phyloP scores from a whole-genome alignment of 805 yeast genomes.

The Starmerella roubikii region DNA sequence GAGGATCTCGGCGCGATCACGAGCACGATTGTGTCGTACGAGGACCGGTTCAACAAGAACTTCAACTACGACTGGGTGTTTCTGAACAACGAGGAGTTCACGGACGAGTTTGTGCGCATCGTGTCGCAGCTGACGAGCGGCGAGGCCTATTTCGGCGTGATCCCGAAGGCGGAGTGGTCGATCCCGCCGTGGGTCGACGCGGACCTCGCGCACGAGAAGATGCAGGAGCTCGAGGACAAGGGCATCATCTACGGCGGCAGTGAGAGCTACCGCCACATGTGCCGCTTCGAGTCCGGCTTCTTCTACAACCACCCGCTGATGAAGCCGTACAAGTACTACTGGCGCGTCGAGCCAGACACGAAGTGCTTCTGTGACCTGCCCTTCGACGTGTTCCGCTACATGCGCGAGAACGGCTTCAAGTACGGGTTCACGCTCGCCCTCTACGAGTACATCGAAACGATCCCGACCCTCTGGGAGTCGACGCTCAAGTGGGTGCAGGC shows the following conservation, averaged over 20 bases:
- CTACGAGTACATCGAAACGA: slow-evolving; percentile 65
- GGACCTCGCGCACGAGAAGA: slow-evolving; percentile 39
- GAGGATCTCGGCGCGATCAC: slow-evolving; percentile 67
- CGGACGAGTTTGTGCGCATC: slow-evolving; percentile 43
- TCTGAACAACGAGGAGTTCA: slow-evolving; percentile 67
- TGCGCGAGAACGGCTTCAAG: slow-evolving; percentile 54
- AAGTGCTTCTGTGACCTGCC: slow-evolving; percentile 83
- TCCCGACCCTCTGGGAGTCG: slow-evolving; percentile 63
- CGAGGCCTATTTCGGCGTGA: slow-evolving; percentile 56
- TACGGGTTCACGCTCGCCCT: slow-evolving; percentile 81
- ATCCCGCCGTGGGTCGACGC: slow-evolving; percentile 40
- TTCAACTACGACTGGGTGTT: slow-evolving; percentile 87
- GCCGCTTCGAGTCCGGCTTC: slow-evolving; percentile 78
- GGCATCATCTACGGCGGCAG: slow-evolving; percentile 72
- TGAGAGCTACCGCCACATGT: slow-evolving; percentile 86
- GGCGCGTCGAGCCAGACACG: slow-evolving; percentile 95
- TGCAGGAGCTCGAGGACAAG: slow-evolving; percentile 69
- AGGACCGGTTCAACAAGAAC: slow-evolving; percentile 88
- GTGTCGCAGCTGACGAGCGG: slow-evolving; percentile 45
- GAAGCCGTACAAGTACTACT: slow-evolving; percentile 69
- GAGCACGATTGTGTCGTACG: slow-evolving; percentile 57
- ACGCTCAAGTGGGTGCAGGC: slow-evolving; percentile 34
- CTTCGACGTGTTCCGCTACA: slow-evolving; percentile 84
- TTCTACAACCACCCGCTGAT: slow-evolving; percentile 74
- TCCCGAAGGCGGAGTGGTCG: slow-evolving; percentile 54